These are phyloP conservation scores for Excoecaria agallocha DNA, from an alignment of 345 rosid genomes.

Conservation along the genomic window DNA sequence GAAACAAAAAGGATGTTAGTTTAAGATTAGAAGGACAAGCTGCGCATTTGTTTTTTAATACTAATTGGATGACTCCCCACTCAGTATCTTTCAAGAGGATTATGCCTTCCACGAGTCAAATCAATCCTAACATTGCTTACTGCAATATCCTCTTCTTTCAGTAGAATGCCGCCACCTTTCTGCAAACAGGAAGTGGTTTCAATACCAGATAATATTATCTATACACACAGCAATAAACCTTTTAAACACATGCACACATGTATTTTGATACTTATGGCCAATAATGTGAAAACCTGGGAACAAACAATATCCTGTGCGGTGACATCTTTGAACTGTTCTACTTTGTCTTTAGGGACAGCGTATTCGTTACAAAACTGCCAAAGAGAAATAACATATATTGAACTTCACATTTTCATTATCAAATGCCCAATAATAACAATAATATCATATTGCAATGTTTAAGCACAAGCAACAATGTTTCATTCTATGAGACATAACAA, in stretches of 20 bases:
- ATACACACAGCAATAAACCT: not conserved
- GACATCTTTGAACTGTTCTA: slow-evolving; percentile 73
- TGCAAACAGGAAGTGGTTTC: slow-evolving; percentile 25
- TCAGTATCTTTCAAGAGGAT: slow-evolving; percentile 85
- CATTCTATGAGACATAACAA: not conserved
- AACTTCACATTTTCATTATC: not conserved
- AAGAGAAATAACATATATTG: not conserved
- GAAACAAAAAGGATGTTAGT: not conserved
- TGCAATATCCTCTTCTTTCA: slow-evolving; percentile 73
- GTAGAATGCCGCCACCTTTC: slow-evolving; percentile 58
- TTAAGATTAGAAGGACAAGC: not conserved
- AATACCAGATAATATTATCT: not conserved
- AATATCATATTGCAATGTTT: not conserved
- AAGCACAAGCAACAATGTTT: too few relatives aligned
- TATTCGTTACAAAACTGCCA: slow-evolving; percentile 93
- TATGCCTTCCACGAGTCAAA: slow-evolving; percentile 78
- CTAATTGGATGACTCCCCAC: slow-evolving; percentile 5
- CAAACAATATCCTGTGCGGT: slow-evolving; percentile 87
- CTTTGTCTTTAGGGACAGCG: slow-evolving; percentile 76
- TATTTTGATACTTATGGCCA: not conserved
- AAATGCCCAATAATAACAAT: not conserved
- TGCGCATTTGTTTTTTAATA: slow-evolving; percentile 8
- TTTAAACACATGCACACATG: not conserved
- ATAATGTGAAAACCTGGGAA: slow-evolving; percentile 57
- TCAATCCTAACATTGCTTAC: slow-evolving; percentile 84